These are phyloP conservation scores for Ogataea degrootiae DNA, from an alignment of 805 yeast genomes.

Conservation along the genomic window DNA sequence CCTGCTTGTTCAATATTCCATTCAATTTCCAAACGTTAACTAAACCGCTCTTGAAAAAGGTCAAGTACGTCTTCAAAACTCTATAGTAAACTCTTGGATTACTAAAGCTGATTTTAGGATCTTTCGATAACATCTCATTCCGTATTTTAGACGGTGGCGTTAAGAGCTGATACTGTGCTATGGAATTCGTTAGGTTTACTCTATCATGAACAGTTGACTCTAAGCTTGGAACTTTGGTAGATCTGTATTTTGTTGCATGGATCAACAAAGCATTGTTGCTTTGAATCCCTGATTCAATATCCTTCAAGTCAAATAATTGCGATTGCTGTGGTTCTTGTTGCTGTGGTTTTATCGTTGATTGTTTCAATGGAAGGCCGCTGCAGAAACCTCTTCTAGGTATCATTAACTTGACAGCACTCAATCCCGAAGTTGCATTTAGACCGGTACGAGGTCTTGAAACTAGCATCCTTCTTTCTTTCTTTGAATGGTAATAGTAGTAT, in stretches of 20 bases:
- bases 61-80: conserved; percentile 25
- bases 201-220: neutral
- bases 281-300: neutral
- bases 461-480: too few species aligned
- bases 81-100: conserved; percentile 11
- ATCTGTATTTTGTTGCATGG: neutral
- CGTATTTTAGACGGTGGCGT: conserved; percentile 4
- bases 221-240: neutral
- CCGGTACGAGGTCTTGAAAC: too few species aligned
- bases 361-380: too few species aligned
- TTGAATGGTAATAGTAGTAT: too few species aligned
- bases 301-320: neutral
- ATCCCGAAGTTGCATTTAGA: too few species aligned
- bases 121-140: too few species aligned
- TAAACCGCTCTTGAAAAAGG: conserved; percentile 57
- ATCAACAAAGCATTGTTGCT: neutral
- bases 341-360: too few species aligned
- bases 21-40: conserved; percentile 48
- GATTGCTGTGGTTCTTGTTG: neutral
- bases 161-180: conserved; percentile 21
- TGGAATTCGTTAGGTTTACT: conserved; percentile 9
- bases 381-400: too few species aligned
- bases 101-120: too few species aligned
- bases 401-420: too few species aligned
- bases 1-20: conserved; percentile 20